Evolutionary conservation across 352 stramenopile species (phyloP), one percentile per base, ranked within the genome.

Genomic region (Phytophthora idaei): DNA sequence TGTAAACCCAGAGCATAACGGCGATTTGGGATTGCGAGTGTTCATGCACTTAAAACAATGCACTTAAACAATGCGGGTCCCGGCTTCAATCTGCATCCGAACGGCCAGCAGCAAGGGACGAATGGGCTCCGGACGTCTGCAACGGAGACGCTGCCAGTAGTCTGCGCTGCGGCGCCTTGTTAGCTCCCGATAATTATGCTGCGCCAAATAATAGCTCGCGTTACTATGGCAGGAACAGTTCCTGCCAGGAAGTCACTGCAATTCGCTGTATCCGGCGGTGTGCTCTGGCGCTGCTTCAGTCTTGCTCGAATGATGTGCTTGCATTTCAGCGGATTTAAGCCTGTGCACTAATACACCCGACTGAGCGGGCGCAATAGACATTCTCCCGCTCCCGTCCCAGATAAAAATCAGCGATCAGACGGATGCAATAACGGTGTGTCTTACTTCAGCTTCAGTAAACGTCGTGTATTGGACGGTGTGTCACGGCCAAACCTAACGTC

Each of bases 241-340:
- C 21, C 21, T 21, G 21, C 21, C 21, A 21, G 21, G 21, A 21
- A 21, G 21, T 42, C 36, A 42, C 36, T 42, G 21, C 36, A 42
- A 42, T 42, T n/a, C 11, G 36, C n/a, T 42, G 36, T 21, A 21
- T 21, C 17, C 17, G 17, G 17, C 17, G 17, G 17, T 21, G 17
- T 21, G 17, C 17, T 21, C 17, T 21, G 17, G 17, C 17, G 17
- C 17, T 39, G 34, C 36, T 42, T 42, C 36, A 42, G 36, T n/a
- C 36, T n/a, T 42, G 36, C 36, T 2, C 5, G 36, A 42, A 42
- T n/a, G 36, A 42, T 42, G 36, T 42, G 36, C 44, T 69, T 69
- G 62, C 62, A 69, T 53, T 69, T 69, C 62, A 69, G 37, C 15
- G 55, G 57, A 53, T 64, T 54, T 37, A 25, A 11, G 51, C 7